phyloP scores from a whole-genome alignment of 2,329 filamentous ascomycete species.

The Tricladium varicosporioides region DNA sequence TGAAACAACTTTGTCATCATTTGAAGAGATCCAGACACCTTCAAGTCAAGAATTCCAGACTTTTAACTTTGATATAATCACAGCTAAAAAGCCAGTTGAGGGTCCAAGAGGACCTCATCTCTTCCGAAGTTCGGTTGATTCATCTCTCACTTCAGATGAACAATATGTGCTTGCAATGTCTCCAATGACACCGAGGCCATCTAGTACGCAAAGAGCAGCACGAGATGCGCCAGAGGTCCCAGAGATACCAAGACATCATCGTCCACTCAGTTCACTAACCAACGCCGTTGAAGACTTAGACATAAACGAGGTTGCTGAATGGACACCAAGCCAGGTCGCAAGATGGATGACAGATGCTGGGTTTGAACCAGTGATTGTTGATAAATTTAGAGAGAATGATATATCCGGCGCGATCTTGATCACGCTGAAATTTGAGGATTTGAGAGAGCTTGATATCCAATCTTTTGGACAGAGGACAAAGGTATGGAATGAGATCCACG shows the following conservation, averaged over 20 bases:
- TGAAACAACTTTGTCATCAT: slow-evolving; percentile 83
- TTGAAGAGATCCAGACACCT: slow-evolving; percentile 80
- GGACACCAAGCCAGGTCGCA: slow-evolving; percentile 75
- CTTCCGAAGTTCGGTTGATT: slow-evolving; percentile 68
- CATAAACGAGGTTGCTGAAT: slow-evolving; percentile 57
- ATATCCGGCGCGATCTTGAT: slow-evolving; percentile 86
- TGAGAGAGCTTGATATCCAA: slow-evolving; percentile 76
- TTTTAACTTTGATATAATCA: slow-evolving; percentile 59
- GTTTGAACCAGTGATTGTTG: slow-evolving; percentile 72
- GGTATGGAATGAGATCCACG: slow-evolving; percentile 77
- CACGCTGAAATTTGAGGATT: slow-evolving; percentile 86
- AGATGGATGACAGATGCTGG: slow-evolving; percentile 84
- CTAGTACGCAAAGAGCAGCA: slow-evolving; percentile 35
- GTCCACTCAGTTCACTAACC: slow-evolving; percentile 52
- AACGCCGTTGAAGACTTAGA: slow-evolving; percentile 59
- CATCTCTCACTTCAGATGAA: slow-evolving; percentile 51
- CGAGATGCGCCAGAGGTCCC: slow-evolving; percentile 24
- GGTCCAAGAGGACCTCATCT: slow-evolving; percentile 85
- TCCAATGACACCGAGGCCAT: slow-evolving; percentile 66
- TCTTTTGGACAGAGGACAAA: slow-evolving; percentile 80
- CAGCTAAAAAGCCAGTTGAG: slow-evolving; percentile 62
- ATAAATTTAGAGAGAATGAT: slow-evolving; percentile 88
- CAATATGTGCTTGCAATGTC: slow-evolving; percentile 64
- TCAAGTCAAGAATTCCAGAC: slow-evolving; percentile 57
- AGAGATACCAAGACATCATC: slow-evolving; percentile 29